phyloP scores from a whole-genome alignment of 1,284 basidiomycete species.

The Bothia castanella region DNA sequence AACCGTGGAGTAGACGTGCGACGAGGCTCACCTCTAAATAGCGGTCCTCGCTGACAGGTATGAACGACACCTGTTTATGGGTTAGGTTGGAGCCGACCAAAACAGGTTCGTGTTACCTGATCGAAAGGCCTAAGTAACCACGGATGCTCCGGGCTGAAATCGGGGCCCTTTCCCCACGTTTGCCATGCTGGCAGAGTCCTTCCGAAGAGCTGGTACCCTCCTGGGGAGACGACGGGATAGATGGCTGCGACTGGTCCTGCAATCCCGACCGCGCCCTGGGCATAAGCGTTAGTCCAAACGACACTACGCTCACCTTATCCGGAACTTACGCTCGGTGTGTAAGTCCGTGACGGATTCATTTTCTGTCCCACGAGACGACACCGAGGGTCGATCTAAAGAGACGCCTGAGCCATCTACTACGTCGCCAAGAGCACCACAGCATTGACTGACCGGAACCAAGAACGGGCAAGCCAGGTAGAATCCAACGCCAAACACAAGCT shows the following conservation, averaged over 20 bases:
- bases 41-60: slow-evolving; percentile 42
- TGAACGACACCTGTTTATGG: slow-evolving; percentile 42
- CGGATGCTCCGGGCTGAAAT: slow-evolving; percentile 48
- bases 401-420: not conserved
- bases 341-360: slow-evolving; percentile 63
- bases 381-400: slow-evolving; percentile 54
- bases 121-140: slow-evolving; percentile 67
- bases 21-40: slow-evolving; percentile 39
- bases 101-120: slow-evolving; percentile 38
- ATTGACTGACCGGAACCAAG: slow-evolving; percentile 48
- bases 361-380: slow-evolving; percentile 59
- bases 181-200: slow-evolving; percentile 59
- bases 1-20: not conserved
- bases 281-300: not conserved
- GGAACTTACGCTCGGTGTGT: slow-evolving; percentile 49
- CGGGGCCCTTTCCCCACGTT: slow-evolving; percentile 52
- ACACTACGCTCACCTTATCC: not conserved
- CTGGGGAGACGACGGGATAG: slow-evolving; percentile 64
- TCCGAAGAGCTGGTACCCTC: slow-evolving; percentile 63
- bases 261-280: slow-evolving; percentile 60
- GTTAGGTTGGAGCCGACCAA: not conserved
- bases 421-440: not conserved
- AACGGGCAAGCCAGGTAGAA: slow-evolving; percentile 64
- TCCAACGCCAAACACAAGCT: slow-evolving; percentile 60
- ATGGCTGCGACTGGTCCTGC: slow-evolving; percentile 60